Base-by-base conservation (phyloP, 345 rosid species). In the Lagerstroemia speciosa region DNA sequence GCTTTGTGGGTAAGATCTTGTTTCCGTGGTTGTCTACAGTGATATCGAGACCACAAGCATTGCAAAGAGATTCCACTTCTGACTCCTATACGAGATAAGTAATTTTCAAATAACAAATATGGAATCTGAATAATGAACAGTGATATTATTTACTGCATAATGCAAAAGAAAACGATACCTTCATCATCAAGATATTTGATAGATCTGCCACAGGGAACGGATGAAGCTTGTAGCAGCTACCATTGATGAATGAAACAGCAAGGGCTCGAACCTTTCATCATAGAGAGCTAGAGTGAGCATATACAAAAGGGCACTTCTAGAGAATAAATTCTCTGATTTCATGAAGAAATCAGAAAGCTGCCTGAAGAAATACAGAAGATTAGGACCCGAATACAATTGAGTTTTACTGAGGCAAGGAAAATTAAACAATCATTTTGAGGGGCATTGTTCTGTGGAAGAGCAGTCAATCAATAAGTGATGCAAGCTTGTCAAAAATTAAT, bases 161-260 rank as follows among this genome's bases (percentile, higher is more conserved):
- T 45, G 57, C 20, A 55, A 11, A 17, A 61, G 45, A 66, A 34
- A 62, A 37, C 11, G 50, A 41, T 79, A 89, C 97, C 92, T 83
- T 80, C 97, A 93, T 87, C 80, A 76, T 77, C 82, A 93, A 73
- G 46, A 85, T 80, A 65, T 78, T 80, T 27, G 98, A 90, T 67
- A 93, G 64, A 33, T 71, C 86, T 1, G 62, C 14, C 67, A 90
- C 70, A 41, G 96, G 93, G 81, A 87, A 93, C 1, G 98, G 98
- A 74, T 93, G 97, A 79, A 90, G 96, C 85, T 90, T 90, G 82
- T 93, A 93, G 77, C 96, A 79, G 33, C 82, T 83, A 77, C 69
- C 83, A 73, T 93, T 87, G 70, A 93, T 82, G 74, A 81, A 85
- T 31, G 88, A 80, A 55, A 93, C 65, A 22, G 87, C 89, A 17